phyloP scores from a whole-genome alignment of 768 basidiomycete genomes.

The Lentinula raphanica region DNA sequence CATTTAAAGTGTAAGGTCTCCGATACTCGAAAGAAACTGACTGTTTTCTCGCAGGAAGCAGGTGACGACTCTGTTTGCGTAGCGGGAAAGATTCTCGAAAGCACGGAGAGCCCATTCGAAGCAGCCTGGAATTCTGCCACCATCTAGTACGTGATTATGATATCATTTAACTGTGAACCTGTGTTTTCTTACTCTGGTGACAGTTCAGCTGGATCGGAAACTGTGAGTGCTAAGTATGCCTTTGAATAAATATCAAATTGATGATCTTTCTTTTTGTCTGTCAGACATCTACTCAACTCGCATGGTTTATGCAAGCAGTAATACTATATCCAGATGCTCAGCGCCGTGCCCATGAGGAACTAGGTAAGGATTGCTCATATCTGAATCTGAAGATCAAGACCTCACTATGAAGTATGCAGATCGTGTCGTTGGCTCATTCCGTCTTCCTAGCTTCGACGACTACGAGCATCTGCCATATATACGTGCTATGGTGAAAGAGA shows the following conservation, averaged over 20 bases:
- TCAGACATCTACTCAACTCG: slow-evolving; percentile 30
- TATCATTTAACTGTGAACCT: too few relatives aligned
- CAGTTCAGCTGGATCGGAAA: slow-evolving; percentile 4
- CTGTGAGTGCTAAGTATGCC: neutral
- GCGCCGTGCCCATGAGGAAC: slow-evolving; percentile 28
- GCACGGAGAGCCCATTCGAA: neutral
- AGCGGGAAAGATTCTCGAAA: neutral
- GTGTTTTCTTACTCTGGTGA: too few relatives aligned
- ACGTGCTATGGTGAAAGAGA: slow-evolving; percentile 30
- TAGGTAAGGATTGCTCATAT: slow-evolving; percentile 8
- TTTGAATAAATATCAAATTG: too few relatives aligned
- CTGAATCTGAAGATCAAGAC: neutral
- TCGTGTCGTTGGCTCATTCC: slow-evolving; percentile 21
- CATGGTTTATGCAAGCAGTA: slow-evolving; percentile 32
- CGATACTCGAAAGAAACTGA: neutral
- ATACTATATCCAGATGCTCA: slow-evolving; percentile 29
- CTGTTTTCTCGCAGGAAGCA: neutral
- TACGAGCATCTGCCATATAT: slow-evolving; percentile 26
- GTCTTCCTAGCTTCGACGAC: slow-evolving; percentile 32
- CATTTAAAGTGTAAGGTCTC: neutral
- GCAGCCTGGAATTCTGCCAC: neutral
- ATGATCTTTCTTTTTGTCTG: slow-evolving; percentile 7
- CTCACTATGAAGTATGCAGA: slow-evolving; percentile 14
- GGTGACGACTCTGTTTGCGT: neutral
- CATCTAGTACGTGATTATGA: slow-evolving; percentile 5